Conservation (phyloP, 371 early-diverging fungal genomes). For the Mucor lusitanicus region DNA sequence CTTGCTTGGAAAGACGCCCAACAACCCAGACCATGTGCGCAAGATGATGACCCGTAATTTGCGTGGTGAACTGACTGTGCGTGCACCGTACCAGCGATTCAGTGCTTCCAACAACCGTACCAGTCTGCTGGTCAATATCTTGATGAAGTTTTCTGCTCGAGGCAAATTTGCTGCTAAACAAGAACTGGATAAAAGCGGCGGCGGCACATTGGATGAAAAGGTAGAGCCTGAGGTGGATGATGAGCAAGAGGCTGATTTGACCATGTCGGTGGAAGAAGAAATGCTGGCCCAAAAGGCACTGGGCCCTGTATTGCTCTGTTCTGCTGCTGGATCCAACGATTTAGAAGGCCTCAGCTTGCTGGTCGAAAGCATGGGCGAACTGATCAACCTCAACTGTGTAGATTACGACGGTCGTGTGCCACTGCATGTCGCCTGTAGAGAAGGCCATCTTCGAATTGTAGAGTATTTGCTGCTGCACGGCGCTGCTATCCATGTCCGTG, state of each 20-base stretch:
- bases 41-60: conserved; percentile 79
- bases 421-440: conserved; percentile 84
- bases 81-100: conserved; percentile 61
- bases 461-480: conserved; percentile 83
- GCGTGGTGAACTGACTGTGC: conserved; percentile 91
- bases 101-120: conserved; percentile 56
- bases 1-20: conserved; percentile 71
- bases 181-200: conserved; percentile 8
- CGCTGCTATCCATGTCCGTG: conserved; percentile 92
- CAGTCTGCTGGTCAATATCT: conserved; percentile 51
- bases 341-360: conserved; percentile 74
- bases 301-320: conserved; percentile 85
- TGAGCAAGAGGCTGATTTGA: conserved; percentile 9
- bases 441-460: conserved; percentile 71
- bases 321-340: conserved; percentile 87
- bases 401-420: conserved; percentile 91
- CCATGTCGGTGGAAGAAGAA: conserved; percentile 58
- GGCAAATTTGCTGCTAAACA: conserved; percentile 22
- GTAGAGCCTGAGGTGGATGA: neutral
- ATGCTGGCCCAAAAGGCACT: conserved; percentile 74
- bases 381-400: conserved; percentile 68
- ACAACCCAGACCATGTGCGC: conserved; percentile 70
- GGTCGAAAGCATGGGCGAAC: conserved; percentile 60
- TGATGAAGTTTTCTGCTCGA: conserved; percentile 36
- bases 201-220: neutral